phyloP scores from a whole-genome alignment of 2,329 filamentous ascomycete species.

The Botrytis fragariae region DNA sequence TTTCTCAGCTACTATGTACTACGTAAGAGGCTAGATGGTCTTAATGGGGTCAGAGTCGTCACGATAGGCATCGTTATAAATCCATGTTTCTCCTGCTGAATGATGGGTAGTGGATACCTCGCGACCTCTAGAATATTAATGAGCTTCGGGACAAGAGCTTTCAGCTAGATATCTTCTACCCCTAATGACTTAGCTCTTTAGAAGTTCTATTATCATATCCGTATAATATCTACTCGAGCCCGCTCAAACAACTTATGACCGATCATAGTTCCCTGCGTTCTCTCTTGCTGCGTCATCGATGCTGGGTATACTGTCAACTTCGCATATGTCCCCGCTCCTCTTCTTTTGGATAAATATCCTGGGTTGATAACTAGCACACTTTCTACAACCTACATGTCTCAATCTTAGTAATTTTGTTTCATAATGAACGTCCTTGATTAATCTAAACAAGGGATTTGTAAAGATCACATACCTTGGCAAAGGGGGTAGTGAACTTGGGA shows the following conservation, averaged over 20 bases:
- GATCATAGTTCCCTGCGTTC: constrained; percentile 55
- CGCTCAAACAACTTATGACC: constrained; percentile 77
- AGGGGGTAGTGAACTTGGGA: constrained; percentile 80
- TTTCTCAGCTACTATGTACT: not conserved
- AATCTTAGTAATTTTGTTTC: not conserved
- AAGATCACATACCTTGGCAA: constrained; percentile 71
- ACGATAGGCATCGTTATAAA: not conserved
- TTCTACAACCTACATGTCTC: constrained; percentile 69
- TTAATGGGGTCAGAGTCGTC: not conserved
- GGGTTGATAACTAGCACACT: constrained; percentile 90
- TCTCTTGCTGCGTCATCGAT: constrained; percentile 56
- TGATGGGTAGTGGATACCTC: not conserved
- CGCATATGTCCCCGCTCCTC: constrained; percentile 81
- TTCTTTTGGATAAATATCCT: constrained; percentile 79
- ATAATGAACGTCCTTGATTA: not conserved
- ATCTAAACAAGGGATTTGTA: not conserved
- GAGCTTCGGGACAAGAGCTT: not conserved
- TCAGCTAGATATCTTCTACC: not conserved
- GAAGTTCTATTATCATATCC: constrained; percentile 53
- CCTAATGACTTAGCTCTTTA: too few relatives aligned
- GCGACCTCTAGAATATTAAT: not conserved
- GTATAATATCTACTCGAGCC: constrained; percentile 81
- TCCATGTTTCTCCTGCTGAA: not conserved
- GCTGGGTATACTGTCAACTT: constrained; percentile 73
- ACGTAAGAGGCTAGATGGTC: not conserved